Evolutionary conservation across 768 basidiomycete genomes (phyloP).

Genomic region (Suillus decipiens): DNA sequence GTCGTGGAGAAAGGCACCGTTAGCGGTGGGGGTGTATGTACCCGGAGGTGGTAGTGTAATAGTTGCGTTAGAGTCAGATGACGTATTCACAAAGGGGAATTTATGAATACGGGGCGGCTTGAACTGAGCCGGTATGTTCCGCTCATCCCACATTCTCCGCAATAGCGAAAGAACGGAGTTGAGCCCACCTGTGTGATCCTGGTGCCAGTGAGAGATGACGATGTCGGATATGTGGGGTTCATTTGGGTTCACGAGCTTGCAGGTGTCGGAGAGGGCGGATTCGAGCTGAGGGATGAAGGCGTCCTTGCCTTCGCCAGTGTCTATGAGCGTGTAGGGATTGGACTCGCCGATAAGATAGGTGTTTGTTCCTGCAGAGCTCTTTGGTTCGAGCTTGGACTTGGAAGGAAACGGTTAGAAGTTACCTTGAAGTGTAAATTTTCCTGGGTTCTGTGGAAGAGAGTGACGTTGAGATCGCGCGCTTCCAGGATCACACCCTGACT

Average conservation of each 20-base stretch:
- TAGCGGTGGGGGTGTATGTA: conserved; percentile 45
- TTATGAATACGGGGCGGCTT: conserved; percentile 77
- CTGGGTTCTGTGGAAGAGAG: conserved; percentile 64
- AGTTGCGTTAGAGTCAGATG: conserved; percentile 41
- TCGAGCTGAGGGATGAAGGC: conserved; percentile 70
- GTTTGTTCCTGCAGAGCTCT: conserved; percentile 67
- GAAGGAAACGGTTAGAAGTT: neutral
- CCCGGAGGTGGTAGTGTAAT: conserved; percentile 40
- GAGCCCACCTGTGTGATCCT: conserved; percentile 83
- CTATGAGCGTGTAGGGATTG: conserved; percentile 77
- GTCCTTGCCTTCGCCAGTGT: conserved; percentile 76
- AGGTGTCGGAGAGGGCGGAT: conserved; percentile 50
- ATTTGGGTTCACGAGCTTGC: conserved; percentile 34
- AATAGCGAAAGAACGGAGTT: conserved; percentile 69
- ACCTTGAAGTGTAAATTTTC: conserved; percentile 89
- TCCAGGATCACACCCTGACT: conserved; percentile 13
- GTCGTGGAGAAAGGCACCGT: conserved; percentile 55
- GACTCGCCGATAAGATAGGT: conserved; percentile 78
- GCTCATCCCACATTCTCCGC: conserved; percentile 57
- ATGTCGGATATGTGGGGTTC: conserved; percentile 80
- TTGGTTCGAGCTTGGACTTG: conserved; percentile 1
- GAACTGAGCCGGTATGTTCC: conserved; percentile 48
- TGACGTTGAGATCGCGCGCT: neutral
- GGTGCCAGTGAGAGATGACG: conserved; percentile 89
- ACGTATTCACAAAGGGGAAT: conserved; percentile 45